A percentile compares a stretch with the other conserved stretches of the same genome.
phyloP scores from a whole-genome alignment of 768 basidiomycete genomes.

The Lactarius tabidus region DNA sequence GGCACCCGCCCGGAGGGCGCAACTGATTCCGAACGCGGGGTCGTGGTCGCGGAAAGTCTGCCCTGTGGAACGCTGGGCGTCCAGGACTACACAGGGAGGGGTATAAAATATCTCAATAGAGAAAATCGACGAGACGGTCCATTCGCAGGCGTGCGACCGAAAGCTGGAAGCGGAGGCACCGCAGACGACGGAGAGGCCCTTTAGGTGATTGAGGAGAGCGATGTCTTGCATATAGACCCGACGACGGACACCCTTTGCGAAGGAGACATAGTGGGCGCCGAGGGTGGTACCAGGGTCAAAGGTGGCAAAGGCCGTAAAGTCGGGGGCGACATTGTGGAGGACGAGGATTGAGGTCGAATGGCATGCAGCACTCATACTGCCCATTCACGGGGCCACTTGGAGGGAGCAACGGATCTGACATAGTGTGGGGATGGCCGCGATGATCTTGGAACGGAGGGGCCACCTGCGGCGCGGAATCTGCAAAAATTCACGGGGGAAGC shows the following conservation, averaged over 20 bases:
- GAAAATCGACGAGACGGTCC: conserved; percentile 14
- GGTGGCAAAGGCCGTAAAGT: background rate
- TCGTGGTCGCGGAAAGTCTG: background rate
- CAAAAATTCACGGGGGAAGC: background rate
- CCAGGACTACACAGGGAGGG: background rate
- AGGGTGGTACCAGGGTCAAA: background rate
- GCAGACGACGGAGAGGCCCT: conserved; percentile 9
- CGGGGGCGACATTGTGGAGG: background rate
- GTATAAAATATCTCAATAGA: conserved; percentile 2
- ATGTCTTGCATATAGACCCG: conserved; percentile 6
- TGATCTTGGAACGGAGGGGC: background rate
- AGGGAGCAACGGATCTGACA: background rate
- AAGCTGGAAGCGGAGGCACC: background rate
- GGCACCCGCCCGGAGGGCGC: background rate
- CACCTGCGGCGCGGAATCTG: no score
- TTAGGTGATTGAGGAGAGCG: conserved; percentile 12
- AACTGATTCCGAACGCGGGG: background rate
- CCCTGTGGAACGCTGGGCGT: background rate
- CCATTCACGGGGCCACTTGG: background rate
- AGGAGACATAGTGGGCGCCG: background rate
- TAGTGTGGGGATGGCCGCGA: background rate
- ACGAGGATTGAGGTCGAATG: background rate
- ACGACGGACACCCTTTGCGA: conserved; percentile 14
- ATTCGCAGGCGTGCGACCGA: background rate
- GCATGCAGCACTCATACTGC: no score